Evolutionary conservation across 2,329 filamentous ascomycete species (phyloP), one percentile per base, ranked within the genome.

Genomic region (Trichophyton benhamiae): DNA sequence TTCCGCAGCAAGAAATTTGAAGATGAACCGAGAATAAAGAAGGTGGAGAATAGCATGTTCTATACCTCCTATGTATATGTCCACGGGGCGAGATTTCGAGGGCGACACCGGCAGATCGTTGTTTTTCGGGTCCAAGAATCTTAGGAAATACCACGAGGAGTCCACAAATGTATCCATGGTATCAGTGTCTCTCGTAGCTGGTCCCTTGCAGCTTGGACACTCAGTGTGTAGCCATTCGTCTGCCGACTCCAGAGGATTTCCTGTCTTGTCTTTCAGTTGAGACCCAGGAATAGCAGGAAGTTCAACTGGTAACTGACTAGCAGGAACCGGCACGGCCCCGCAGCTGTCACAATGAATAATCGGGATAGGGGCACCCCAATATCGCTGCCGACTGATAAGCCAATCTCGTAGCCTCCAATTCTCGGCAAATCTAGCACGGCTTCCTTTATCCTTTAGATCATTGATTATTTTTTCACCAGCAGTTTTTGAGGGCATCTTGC

Each of bases 121-220:
- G 66, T 94, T 91, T 17, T 84, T 77, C 0, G 87, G 78, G 67
- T 95, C 89, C 30, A 86, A 75, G 42, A 65, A 66, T 53, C 64
- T 49, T 75, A 91, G 84, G 69, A 86, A 95, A 73, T 96, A 96
- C 91, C 91, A 96, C 60, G 90, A 95, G 1, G 90, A 95, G 74
- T 95, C 91, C 63, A 96, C 91, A 74, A 96, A 96, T 0, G 91
- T 96, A 72, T 96, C 91, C 91, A 96, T 95, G 2, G 91, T 96
- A 71, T 96, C 91, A 0, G 91, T 95, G 66, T 96, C 91, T 65
- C 91, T 82, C 70, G 84, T 87, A 5, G 89, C 91, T 25, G 83
- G 75, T 1, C 82, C 79, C 15, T 81, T 76, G 68, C 91, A 96
- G 57, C 68, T 74, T 20, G 91, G 91, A 69, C 91, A 96, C 2